Conservation (phyloP, 1,139 yeast species). For the Yamadazyma jaroonii region DNA sequence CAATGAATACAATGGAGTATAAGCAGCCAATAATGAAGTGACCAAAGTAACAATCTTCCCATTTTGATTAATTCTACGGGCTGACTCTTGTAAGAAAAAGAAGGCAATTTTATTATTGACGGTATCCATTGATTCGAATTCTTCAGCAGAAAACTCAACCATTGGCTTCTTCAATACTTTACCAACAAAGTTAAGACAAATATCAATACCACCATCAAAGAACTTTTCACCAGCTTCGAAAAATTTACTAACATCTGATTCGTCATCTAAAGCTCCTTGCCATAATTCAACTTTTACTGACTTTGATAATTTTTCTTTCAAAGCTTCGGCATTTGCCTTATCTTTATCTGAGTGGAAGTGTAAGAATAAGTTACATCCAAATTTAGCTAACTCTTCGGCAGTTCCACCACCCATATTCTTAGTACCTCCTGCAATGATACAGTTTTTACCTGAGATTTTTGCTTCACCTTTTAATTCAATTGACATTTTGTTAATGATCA, state of each 20-base stretch:
- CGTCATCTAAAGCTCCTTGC: constrained; percentile 46
- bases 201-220: constrained; percentile 50
- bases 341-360: constrained; percentile 52
- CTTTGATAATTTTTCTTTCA: constrained; percentile 35
- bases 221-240: constrained; percentile 47
- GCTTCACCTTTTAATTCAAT: constrained; percentile 12
- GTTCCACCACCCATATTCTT: constrained; percentile 62
- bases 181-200: constrained; percentile 67
- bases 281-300: constrained; percentile 39
- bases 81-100: constrained; percentile 59
- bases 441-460: constrained; percentile 45
- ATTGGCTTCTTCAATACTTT: constrained; percentile 62
- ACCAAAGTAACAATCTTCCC: constrained; percentile 59
- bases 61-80: constrained; percentile 43
- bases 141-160: constrained; percentile 46
- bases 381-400: constrained; percentile 54
- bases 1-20: constrained; percentile 52
- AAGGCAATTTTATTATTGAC: constrained; percentile 61
- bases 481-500: too few relatives aligned
- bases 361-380: constrained; percentile 54
- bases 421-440: constrained; percentile 62
- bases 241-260: constrained; percentile 39
- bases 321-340: constrained; percentile 30
- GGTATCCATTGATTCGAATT: constrained; percentile 52
- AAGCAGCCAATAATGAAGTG: constrained; percentile 66